A percentile compares a stretch with the other conserved stretches of the same genome.
phyloP scores from a whole-genome alignment of 768 basidiomycete genomes.

The Auricularia sp. region DNA sequence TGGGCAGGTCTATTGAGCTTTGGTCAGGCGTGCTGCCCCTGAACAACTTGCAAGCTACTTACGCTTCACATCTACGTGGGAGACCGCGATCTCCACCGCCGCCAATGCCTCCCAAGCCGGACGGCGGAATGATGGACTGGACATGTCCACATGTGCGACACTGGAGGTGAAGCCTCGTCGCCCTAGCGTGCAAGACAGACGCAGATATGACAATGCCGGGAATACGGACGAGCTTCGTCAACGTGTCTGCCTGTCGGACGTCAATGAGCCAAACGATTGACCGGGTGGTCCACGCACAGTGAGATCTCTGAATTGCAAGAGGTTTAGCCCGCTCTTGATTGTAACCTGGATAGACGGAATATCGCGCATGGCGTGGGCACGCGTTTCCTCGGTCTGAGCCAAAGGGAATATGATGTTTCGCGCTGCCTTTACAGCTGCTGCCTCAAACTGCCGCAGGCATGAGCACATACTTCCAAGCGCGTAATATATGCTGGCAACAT shows the following conservation, averaged over 20 bases:
- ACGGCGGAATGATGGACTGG: conserved; percentile 66
- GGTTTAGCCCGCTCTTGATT: conserved; percentile 80
- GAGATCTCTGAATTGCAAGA: conserved; percentile 89
- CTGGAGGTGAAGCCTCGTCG: conserved; percentile 84
- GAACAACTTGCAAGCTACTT: conserved; percentile 10
- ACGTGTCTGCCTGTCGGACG: conserved; percentile 52
- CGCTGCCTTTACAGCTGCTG: conserved; percentile 77
- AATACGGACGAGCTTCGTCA: conserved; percentile 92
- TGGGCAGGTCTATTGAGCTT: conserved; percentile 35
- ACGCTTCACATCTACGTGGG: conserved; percentile 79
- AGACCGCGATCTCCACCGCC: conserved; percentile 76
- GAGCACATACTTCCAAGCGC: neutral
- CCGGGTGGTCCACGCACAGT: conserved; percentile 38
- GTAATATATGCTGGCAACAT: conserved; percentile 16
- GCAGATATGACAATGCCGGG: conserved; percentile 98
- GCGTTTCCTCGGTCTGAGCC: conserved; percentile 37
- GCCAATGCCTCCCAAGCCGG: conserved; percentile 79
- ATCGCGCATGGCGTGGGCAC: conserved; percentile 38
- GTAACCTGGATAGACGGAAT: conserved; percentile 79
- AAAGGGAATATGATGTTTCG: conserved; percentile 76
- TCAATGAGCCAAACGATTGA: neutral
- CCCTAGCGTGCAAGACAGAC: conserved; percentile 84
- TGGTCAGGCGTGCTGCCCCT: neutral
- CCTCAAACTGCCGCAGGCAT: conserved; percentile 62
- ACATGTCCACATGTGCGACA: conserved; percentile 83